Evolutionary conservation across 495 filamentous ascomycete genomes (phyloP), one percentile per base, ranked within the genome.

Genomic region (Trichoderma orchidacearum): DNA sequence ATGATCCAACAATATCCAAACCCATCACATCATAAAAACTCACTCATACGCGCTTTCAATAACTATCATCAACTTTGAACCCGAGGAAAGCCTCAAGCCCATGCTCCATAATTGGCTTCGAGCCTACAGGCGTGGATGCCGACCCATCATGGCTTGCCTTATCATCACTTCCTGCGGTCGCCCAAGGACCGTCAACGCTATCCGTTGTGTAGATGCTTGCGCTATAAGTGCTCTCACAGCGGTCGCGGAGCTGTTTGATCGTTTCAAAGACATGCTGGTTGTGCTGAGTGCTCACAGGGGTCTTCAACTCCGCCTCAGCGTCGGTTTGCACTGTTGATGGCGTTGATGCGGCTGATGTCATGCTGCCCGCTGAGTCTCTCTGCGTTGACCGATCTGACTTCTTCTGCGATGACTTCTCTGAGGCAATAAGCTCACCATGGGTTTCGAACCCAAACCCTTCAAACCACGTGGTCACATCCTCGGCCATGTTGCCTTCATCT

Each of bases 381-480:
- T 48, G 41, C 12, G 41, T 17, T 27, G 41, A 48, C 21, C 41
- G 41, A 15, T 48, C 41, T 3, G 41, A 48, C 41, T 48, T 28
- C 41, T 25, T 25, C 21, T 48, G 18, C 18, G 41, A 48, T 25
- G 41, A 48, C 41, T 48, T 48, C 5, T 48, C 41, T 13, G 41
- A 48, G 41, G 8, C 18, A 38, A 75, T 59, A 18, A 76, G 63
- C 7, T 34, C 50, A 7, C 75, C 76, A 11, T 58, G 36, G 9
- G 64, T 55, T 21, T 63, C 59, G 53, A 77, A 73, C 11, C 71
- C 68, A 56, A 72, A 72, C 5, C 61, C 67, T 3, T 48, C 56
- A 60, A 72, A 81, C 77, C 76, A 81, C 0, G 60, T 56, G 5
- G 59, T 29, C 2, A 79, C 41, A 5, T 74, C 74, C 7, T 75